These are phyloP conservation scores for Vitis hybrid DNA, from an alignment of 177 flowering plant genomes.

Conservation along the genomic window DNA sequence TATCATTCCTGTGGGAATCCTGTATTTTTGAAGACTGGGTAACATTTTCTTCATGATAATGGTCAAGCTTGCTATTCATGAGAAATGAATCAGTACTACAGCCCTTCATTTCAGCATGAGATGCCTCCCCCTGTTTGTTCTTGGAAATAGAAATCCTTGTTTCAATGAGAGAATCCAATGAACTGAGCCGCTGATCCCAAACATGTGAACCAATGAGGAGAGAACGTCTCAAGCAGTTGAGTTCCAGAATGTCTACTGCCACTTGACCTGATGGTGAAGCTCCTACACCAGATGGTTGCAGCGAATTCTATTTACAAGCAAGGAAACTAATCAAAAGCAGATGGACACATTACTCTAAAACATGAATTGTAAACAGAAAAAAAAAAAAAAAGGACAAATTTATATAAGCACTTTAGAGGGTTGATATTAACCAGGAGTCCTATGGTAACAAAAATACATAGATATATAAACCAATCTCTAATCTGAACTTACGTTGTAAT, in stretches of 20 bases:
- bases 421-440: neutral
- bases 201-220: conserved; percentile 69
- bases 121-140: conserved; percentile 25
- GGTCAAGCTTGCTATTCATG: conserved; percentile 28
- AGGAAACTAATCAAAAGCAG: neutral
- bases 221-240: conserved; percentile 69
- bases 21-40: conserved; percentile 16
- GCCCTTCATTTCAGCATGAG: conserved; percentile 30
- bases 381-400: neutral
- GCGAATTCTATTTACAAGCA: conserved; percentile 46
- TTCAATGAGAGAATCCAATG: conserved; percentile 59
- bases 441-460: neutral
- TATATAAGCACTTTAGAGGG: neutral
- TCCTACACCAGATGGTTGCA: conserved; percentile 42
- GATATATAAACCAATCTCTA: neutral
- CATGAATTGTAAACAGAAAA: neutral
- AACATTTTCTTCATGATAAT: conserved; percentile 29
- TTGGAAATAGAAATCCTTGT: conserved; percentile 28
- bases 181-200: conserved; percentile 75
- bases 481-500: conserved; percentile 56
- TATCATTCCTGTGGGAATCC: conserved; percentile 22
- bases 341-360: neutral
- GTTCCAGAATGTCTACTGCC: conserved; percentile 66
- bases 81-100: conserved; percentile 30
- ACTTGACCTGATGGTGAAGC: conserved; percentile 23